A percentile compares a stretch with the other conserved stretches of the same genome.
Evolutionary conservation across 768 basidiomycete genomes (phyloP).

Genomic region (Dioszegia hungarica): DNA sequence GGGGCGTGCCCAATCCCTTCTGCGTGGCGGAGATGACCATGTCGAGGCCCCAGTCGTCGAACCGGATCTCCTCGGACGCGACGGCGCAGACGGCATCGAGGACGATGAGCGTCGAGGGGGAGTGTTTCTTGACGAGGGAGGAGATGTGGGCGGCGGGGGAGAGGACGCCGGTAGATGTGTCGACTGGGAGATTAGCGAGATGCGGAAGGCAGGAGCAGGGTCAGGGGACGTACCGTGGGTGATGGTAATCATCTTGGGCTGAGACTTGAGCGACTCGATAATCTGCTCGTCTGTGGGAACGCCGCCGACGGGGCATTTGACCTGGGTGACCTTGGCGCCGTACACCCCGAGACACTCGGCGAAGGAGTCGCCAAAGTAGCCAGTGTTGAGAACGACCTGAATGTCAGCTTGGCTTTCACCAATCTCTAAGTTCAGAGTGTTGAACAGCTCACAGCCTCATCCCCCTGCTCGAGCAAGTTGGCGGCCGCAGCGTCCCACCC

Average conservation of each 20-base stretch:
- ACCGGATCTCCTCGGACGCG: conserved; percentile 87
- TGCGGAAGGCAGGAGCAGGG: background rate
- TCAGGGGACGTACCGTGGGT: conserved; percentile 61
- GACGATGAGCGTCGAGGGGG: conserved; percentile 79
- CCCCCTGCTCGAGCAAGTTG: conserved; percentile 65
- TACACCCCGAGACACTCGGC: conserved; percentile 81
- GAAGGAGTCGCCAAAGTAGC: conserved; percentile 92
- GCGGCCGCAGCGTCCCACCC: conserved; percentile 89
- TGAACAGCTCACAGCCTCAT: conserved; percentile 39
- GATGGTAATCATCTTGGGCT: conserved; percentile 83
- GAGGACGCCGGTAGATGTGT: conserved; percentile 63
- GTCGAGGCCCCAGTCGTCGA: conserved; percentile 91
- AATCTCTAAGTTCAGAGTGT: conserved; percentile 50
- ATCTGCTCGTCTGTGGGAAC: conserved; percentile 55
- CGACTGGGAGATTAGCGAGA: conserved; percentile 26
- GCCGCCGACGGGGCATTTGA: conserved; percentile 78
- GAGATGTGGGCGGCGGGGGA: conserved; percentile 75
- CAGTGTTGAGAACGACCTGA: conserved; percentile 70
- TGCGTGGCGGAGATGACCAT: conserved; percentile 57
- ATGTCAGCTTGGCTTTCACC: conserved; percentile 53
- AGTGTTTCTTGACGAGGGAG: conserved; percentile 65
- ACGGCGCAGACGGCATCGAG: conserved; percentile 96
- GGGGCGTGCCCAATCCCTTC: conserved; percentile 79
- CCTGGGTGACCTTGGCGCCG: conserved; percentile 77
- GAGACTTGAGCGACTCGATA: conserved; percentile 59